Evolutionary conservation across 768 basidiomycete species (phyloP).

Genomic region (Tricholoma sp.): DNA sequence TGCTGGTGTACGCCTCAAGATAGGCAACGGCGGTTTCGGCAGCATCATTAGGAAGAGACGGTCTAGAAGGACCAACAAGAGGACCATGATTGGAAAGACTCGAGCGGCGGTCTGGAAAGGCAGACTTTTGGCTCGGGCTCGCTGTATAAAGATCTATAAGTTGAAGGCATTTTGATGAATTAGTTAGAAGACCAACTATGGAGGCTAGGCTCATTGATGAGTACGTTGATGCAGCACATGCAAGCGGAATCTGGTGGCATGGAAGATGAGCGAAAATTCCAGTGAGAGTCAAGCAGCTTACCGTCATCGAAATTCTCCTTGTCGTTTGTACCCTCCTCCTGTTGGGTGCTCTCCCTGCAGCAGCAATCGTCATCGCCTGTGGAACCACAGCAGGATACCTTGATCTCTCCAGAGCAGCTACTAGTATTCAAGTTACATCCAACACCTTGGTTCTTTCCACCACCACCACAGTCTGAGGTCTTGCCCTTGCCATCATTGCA

Average conservation of each 20-base stretch:
- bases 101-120: neutral
- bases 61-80: neutral
- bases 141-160: neutral
- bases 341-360: neutral
- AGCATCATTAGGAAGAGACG: neutral
- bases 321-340: neutral
- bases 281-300: neutral
- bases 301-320: neutral
- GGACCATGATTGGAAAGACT: neutral
- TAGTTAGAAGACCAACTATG: neutral
- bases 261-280: neutral
- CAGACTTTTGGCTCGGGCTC: neutral
- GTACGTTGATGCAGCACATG: conserved; percentile 5
- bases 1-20: neutral
- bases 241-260: neutral
- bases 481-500: too few species aligned
- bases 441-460: neutral
- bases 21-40: neutral
- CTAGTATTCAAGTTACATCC: too few species aligned
- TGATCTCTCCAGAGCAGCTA: neutral
- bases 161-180: neutral
- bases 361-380: neutral
- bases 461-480: too few species aligned
- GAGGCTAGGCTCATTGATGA: neutral
- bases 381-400: neutral